Percentiles rank a stretch among this genome's conserved stretches.
Conservation (phyloP, 768 basidiomycete genomes). For the Coprinopsis marcescibilis region DNA sequence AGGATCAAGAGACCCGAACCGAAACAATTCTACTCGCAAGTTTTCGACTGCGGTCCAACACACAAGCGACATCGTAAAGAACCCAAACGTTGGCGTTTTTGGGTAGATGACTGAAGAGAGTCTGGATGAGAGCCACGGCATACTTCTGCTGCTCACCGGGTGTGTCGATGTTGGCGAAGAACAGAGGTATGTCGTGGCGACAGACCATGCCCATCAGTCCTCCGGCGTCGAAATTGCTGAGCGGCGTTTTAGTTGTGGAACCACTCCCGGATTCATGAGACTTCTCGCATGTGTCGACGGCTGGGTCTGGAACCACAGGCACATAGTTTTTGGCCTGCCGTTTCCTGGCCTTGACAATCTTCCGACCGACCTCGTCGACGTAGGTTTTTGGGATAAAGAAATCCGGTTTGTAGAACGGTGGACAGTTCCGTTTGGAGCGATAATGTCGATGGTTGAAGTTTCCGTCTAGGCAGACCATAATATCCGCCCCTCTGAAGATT, state of each 20-base stretch:
- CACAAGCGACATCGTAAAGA: conserved; percentile 27
- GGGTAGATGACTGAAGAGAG: conserved; percentile 25
- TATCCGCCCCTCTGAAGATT: too few relatives aligned
- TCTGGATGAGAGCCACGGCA: conserved; percentile 26
- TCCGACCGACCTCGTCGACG: conserved; percentile 26
- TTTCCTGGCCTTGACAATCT: conserved; percentile 21
- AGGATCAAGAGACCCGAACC: neutral
- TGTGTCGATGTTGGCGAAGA: conserved; percentile 15
- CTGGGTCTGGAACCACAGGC: conserved; percentile 24
- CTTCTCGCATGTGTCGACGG: conserved; percentile 28
- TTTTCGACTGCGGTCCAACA: conserved; percentile 19
- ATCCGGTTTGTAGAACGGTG: conserved; percentile 24
- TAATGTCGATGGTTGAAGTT: conserved; percentile 35
- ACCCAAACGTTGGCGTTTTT: conserved; percentile 15
- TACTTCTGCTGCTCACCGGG: conserved; percentile 35
- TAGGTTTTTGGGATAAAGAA: conserved; percentile 29
- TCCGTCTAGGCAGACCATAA: too few relatives aligned
- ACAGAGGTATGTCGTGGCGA: conserved; percentile 4
- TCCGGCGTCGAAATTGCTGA: neutral
- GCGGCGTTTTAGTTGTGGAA: conserved; percentile 14
- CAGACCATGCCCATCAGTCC: conserved; percentile 9
- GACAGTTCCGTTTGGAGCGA: conserved; percentile 23
- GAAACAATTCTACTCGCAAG: conserved; percentile 16
- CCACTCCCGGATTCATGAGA: conserved; percentile 25
- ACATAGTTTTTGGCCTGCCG: neutral